Base-by-base conservation (phyloP, 1,284 basidiomycete species). In the Tilletia caries region DNA sequence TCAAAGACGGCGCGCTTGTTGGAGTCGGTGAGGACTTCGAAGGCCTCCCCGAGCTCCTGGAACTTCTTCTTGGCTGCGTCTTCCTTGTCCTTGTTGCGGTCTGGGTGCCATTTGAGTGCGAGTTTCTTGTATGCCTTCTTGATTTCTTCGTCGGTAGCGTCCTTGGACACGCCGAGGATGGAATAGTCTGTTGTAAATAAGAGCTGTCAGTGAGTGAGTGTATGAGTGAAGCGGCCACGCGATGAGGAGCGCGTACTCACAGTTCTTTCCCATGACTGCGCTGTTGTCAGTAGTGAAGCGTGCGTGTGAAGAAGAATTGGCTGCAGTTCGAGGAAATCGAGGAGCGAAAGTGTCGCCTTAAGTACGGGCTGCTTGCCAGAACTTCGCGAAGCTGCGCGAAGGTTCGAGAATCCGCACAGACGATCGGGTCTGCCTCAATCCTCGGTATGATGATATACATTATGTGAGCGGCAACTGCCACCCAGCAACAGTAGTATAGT, bases 11-110 rank as follows among this genome's bases (percentile, higher is more conserved):
- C 86, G 64, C 93, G 90, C 85, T 98, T 98, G 84, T 98, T 88
- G 85, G 91, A 90, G 85, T 98, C 95, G 67, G 89, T 92, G 67
- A 98, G 88, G 64, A 98, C 95, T 84, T 98, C 95, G 80, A 95
- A 98, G 0, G 95, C 95, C 86, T 98, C 95, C 29, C 92, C 92
- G 70, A 96, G 91, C 87, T 96, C 90, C 85, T 98, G 95, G 85
- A 98, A 98, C 85, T 92, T 96, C 80, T 89, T 88, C 10, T 89
- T 90, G 0, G 95, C 91, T 4, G 67, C 41, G 76, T 95, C 95
- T 73, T 90, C 89, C 66, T 85, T 85, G 54, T 90, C 89, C 67
- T 86, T 86, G 84, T 95, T 96, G 64, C 95, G 88, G 84, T 96
- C 94, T 48, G 93, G 93, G 84, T 95, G 93, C 89, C 91, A 92